Evolutionary conservation across 495 filamentous ascomycete genomes (phyloP).

Genomic region (Talaromyces adpressus): DNA sequence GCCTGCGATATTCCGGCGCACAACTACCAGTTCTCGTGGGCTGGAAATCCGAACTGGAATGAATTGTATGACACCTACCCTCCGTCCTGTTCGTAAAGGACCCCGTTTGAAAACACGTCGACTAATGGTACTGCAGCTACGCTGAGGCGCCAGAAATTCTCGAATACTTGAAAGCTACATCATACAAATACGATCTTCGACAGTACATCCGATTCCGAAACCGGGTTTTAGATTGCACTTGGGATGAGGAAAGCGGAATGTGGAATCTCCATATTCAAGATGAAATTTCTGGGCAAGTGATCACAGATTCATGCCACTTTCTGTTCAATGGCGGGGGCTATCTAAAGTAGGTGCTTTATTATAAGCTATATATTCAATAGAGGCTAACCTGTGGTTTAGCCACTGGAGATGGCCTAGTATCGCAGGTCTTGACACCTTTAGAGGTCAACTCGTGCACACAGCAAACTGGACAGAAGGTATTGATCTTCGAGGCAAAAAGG

Average conservation of each 20-base stretch:
- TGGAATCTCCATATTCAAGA: constrained; percentile 25
- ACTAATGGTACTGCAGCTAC: constrained; percentile 17
- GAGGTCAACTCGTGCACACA: constrained; percentile 48
- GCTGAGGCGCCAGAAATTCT: constrained; percentile 39
- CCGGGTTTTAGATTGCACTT: constrained; percentile 15
- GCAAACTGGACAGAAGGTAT: constrained; percentile 52
- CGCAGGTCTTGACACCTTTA: constrained; percentile 43
- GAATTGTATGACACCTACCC: constrained; percentile 20
- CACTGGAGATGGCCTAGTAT: constrained; percentile 50
- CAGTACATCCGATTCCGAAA: constrained; percentile 17
- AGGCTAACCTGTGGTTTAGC: constrained; percentile 30
- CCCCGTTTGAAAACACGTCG: neutral
- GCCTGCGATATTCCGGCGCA: constrained; percentile 9
- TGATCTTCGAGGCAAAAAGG: constrained; percentile 41
- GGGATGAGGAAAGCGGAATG: constrained; percentile 16
- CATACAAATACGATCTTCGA: constrained; percentile 17
- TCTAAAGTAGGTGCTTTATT: neutral
- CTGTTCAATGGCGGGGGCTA: constrained; percentile 49
- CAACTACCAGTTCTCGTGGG: constrained; percentile 27
- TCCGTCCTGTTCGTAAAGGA: neutral
- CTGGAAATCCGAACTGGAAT: constrained; percentile 36
- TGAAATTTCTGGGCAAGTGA: neutral
- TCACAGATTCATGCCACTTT: constrained; percentile 42
- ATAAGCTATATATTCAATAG: neutral
- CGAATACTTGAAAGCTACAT: constrained; percentile 32